Evolutionary conservation across 768 basidiomycete genomes (phyloP), one percentile per base, ranked within the genome.

Genomic region (Leccinum longicurvipes): DNA sequence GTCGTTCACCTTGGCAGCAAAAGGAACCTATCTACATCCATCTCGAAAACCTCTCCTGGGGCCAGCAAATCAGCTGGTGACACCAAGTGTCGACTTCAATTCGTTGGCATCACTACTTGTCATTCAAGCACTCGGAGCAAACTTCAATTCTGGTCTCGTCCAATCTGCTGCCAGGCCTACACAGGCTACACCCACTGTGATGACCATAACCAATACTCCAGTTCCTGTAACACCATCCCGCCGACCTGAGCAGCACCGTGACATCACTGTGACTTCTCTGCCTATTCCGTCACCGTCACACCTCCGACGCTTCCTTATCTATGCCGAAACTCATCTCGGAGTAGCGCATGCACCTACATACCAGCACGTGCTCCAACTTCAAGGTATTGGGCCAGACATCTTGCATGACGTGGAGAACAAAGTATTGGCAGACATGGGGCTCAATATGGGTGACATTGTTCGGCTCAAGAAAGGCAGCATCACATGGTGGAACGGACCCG

Each of bases 41-140:
- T 4, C 44, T 15, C 7, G 41, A 23, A 53, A 51, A n/a, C n/a
- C n/a, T n/a, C n/a, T n/a, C n/a, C n/a, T n/a, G n/a, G n/a, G n/a
- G n/a, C n/a, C n/a, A n/a, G n/a, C n/a, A n/a, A n/a, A n/a, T n/a
- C n/a, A n/a, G n/a, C n/a, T n/a, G 23, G 24, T 21, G 9, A n/a
- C 12, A n/a, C 49, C 42, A 8, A 23, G 23, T 19, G n/a, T 51
- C 1, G 42, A 56, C 10, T 1, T 60, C 50, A 58, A 42, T 24
- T 46, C 47, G 1, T 1, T 63, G 1, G 56, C 27, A 0, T 63
- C 54, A 14, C 51, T 61, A 0, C 45, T 61, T n/a, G 29, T 52
- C 15, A 14, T 34, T 60, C 6, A 46, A 47, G 1, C 50, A 54
- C n/a, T 46, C 27, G 17, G 29, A n/a, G n/a, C n/a, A n/a, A n/a